Conservation (phyloP, 2,329 filamentous ascomycete species). For the Fusarium neocosmosporiellum region DNA sequence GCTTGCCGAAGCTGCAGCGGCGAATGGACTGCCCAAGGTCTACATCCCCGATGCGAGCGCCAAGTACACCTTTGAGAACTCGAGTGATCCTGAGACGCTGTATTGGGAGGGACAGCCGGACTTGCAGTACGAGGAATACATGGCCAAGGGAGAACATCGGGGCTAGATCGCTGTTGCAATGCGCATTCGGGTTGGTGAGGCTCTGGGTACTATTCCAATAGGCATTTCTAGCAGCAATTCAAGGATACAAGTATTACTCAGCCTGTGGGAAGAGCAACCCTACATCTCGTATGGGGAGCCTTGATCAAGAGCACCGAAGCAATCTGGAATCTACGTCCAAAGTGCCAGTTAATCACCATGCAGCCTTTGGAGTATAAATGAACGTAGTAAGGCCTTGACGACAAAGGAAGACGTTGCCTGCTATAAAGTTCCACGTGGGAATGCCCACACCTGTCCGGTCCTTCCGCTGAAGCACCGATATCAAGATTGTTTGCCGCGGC, state of each 20-base stretch:
- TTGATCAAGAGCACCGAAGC: no score
- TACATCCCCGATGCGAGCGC: background rate
- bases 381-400: background rate
- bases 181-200: no score
- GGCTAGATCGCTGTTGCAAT: background rate
- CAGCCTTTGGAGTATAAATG: no score
- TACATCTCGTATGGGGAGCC: no score
- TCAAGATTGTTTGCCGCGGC: background rate
- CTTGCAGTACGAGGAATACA: background rate
- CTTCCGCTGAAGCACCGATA: background rate
- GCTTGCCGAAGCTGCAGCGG: slow-evolving; percentile 13
- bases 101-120: background rate
- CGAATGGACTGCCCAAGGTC: background rate
- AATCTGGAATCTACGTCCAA: no score
- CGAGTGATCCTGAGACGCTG: background rate
- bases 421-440: background rate
- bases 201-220: no score
- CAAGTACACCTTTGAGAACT: background rate
- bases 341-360: no score
- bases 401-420: background rate
- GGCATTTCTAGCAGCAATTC: no score
- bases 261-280: no score
- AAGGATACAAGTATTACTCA: no score
- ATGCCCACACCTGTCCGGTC: background rate
- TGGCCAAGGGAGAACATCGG: background rate